Percentiles rank a stretch among this genome's conserved stretches.
Conservation (phyloP, 768 basidiomycete species). For the Boletus subcaerulescens region DNA sequence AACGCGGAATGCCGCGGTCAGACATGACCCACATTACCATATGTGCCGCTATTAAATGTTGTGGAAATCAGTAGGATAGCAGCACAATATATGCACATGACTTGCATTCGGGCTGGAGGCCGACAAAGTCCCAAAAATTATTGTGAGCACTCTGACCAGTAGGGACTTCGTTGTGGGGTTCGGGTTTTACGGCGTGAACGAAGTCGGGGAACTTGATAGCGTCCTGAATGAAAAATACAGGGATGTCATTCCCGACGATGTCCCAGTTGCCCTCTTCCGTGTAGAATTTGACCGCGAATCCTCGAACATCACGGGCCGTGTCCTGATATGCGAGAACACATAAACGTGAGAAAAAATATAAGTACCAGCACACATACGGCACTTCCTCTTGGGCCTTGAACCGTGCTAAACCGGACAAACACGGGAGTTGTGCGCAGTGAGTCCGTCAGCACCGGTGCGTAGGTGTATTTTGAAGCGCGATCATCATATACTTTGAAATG, state of each 20-base stretch:
- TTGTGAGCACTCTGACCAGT: constrained; percentile 71
- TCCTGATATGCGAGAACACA: constrained; percentile 37
- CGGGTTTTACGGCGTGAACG: constrained; percentile 81
- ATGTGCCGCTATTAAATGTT: constrained; percentile 46
- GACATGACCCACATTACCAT: constrained; percentile 87
- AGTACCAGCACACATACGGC: constrained; percentile 48
- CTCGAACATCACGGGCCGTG: constrained; percentile 81
- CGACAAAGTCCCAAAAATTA: constrained; percentile 85
- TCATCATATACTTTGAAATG: constrained; percentile 74
- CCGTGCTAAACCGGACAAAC: constrained; percentile 85
- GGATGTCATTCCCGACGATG: constrained; percentile 80
- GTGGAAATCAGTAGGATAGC: constrained; percentile 13
- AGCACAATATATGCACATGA: background rate
- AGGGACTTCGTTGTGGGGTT: constrained; percentile 80
- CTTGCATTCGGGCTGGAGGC: constrained; percentile 63
- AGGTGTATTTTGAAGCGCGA: constrained; percentile 67
- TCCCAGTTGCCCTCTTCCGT: constrained; percentile 87
- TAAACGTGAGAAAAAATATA: background rate
- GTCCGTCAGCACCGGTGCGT: constrained; percentile 70
- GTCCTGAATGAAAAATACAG: constrained; percentile 81
- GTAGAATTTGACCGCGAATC: constrained; percentile 83
- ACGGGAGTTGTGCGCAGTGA: constrained; percentile 68
- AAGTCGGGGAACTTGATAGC: constrained; percentile 85
- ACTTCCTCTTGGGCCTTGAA: constrained; percentile 77
- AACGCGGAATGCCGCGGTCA: constrained; percentile 82